phyloP scores from a whole-genome alignment of 73 alveolate species.

The Tetrahymena borealis region DNA sequence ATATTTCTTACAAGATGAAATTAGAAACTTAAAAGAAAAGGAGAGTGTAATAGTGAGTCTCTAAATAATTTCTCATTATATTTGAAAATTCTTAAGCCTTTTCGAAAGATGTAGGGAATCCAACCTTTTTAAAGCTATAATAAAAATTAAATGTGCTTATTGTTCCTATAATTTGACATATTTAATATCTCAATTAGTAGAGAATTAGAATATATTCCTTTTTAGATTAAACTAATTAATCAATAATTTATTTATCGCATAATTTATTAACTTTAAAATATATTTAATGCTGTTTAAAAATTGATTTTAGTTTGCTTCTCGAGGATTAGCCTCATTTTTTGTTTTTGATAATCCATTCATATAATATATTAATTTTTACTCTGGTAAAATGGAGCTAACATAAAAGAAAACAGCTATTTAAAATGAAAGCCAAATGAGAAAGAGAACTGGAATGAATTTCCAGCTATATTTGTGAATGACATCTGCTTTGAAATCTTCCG shows the following conservation, averaged over 20 bases:
- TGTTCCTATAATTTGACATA: background rate
- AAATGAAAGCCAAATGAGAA: background rate
- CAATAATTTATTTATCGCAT: no score
- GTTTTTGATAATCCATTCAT: no score
- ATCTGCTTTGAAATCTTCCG: background rate
- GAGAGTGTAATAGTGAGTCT: constrained; percentile 26
- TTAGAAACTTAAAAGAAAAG: constrained; percentile 29
- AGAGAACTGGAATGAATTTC: background rate
- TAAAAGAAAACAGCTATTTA: background rate
- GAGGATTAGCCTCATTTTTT: no score
- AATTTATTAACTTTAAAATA: no score
- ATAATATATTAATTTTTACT: background rate
- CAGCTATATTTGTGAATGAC: background rate
- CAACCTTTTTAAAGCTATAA: constrained; percentile 25
- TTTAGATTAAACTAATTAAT: no score
- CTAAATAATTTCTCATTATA: constrained; percentile 22
- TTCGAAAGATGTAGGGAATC: constrained; percentile 32
- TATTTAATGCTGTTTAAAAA: no score
- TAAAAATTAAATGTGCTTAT: background rate
- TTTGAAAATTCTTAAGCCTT: constrained; percentile 46
- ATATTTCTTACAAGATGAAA: constrained; percentile 36
- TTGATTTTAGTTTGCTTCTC: no score
- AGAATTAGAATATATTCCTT: background rate
- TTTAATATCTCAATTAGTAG: no score
- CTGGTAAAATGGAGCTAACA: background rate